These are phyloP conservation scores for Hypericum perforatum DNA, from an alignment of 345 rosid genomes.

Conservation along the genomic window DNA sequence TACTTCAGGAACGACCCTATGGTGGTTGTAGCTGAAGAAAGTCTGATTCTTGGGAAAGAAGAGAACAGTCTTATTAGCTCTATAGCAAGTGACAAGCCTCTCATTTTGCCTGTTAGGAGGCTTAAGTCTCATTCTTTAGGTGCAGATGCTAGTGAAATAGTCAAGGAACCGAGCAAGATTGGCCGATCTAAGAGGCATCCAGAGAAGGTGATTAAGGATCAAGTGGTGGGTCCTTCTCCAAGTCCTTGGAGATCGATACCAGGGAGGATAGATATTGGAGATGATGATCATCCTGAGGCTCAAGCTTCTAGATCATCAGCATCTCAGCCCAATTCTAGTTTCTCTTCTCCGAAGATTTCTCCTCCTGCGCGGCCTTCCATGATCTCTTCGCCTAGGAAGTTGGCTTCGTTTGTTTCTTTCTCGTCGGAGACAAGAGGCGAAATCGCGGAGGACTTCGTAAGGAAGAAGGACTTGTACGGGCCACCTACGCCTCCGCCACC, in stretches of 20 bases:
- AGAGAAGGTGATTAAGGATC: constrained; percentile 12
- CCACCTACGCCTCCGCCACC: constrained; percentile 74
- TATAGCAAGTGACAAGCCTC: constrained; percentile 45
- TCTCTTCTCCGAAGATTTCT: constrained; percentile 30
- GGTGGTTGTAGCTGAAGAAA: constrained; percentile 37
- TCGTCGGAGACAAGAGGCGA: constrained; percentile 33
- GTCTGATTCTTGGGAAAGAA: constrained; percentile 25
- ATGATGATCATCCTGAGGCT: constrained; percentile 17
- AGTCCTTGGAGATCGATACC: constrained; percentile 93
- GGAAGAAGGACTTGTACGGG: constrained; percentile 38
- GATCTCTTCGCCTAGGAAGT: constrained; percentile 15
- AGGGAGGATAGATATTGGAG: constrained; percentile 46
- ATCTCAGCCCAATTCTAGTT: constrained; percentile 18
- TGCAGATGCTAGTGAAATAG: constrained; percentile 15
- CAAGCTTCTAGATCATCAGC: constrained; percentile 20
- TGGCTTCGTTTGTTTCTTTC: constrained; percentile 9
- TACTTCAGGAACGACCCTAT: constrained; percentile 51
- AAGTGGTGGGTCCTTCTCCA: constrained; percentile 60
- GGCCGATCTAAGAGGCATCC: no score
- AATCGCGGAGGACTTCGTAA: constrained; percentile 34
- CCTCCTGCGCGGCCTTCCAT: constrained; percentile 34
- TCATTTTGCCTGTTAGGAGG: constrained; percentile 83
- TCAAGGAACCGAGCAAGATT: no score
- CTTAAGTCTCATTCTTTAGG: constrained; percentile 44
- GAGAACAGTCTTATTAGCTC: constrained; percentile 23